A percentile compares a stretch with the other conserved stretches of the same genome.
Conservation (phyloP, 176 grass and related monocot genomes). For the Phoenix dactylifera region DNA sequence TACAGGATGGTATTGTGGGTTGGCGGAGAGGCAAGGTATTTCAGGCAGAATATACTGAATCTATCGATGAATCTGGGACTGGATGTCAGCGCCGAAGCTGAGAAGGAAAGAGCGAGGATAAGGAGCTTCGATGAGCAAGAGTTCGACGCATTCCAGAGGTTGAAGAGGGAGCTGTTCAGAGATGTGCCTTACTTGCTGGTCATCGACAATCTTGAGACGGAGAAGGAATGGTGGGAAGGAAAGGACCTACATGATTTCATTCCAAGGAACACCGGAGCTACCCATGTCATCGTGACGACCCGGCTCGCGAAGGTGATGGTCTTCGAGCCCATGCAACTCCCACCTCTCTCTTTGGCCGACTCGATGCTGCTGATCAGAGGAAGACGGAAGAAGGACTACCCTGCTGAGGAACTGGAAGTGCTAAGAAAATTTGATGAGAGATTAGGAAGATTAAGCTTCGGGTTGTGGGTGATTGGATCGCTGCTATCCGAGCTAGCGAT, state of each 20-base stretch:
- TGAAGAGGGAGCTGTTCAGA: slow-evolving; percentile 85
- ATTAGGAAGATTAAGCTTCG: slow-evolving; percentile 78
- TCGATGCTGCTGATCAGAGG: slow-evolving; percentile 69
- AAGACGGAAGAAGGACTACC: slow-evolving; percentile 73
- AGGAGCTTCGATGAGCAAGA: slow-evolving; percentile 96
- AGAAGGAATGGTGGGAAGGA: slow-evolving; percentile 98
- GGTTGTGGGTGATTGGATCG: slow-evolving; percentile 67
- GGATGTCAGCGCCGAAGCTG: slow-evolving; percentile 82
- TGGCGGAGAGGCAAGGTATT: slow-evolving; percentile 73
- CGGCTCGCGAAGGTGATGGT: slow-evolving; percentile 64
- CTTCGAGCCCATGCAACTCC: slow-evolving; percentile 81
- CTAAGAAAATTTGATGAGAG: slow-evolving; percentile 81
- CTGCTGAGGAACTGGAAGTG: slow-evolving; percentile 56
- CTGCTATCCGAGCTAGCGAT: slow-evolving; percentile 84
- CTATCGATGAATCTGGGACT: slow-evolving; percentile 60
- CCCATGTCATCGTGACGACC: slow-evolving; percentile 73
- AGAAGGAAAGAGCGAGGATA: slow-evolving; percentile 88
- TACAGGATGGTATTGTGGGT: slow-evolving; percentile 98
- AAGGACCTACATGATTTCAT: slow-evolving; percentile 97
- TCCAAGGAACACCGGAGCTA: slow-evolving; percentile 85
- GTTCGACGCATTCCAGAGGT: slow-evolving; percentile 75
- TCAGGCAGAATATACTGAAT: slow-evolving; percentile 91
- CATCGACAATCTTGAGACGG: slow-evolving; percentile 93
- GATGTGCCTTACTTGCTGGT: slow-evolving; percentile 92
- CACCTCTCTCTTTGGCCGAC: slow-evolving; percentile 52